Conservation (phyloP, 2,329 filamentous ascomycete species). For the Colletotrichum magnum region DNA sequence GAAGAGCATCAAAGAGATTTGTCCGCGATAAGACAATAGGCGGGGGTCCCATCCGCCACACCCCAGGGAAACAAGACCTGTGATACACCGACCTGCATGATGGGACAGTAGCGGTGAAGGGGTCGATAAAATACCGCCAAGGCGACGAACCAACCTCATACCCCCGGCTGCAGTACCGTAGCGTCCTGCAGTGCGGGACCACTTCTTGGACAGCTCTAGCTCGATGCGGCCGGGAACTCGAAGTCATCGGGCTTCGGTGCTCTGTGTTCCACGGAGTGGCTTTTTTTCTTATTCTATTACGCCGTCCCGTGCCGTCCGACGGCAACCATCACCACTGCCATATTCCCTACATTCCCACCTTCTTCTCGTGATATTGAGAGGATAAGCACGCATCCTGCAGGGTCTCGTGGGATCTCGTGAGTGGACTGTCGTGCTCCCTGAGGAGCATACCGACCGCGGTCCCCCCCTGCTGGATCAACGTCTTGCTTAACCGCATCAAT, state of each 20-base stretch:
- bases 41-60: conserved; percentile 11
- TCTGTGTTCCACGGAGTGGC: conserved; percentile 2
- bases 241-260: not conserved
- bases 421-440: conserved; percentile 22
- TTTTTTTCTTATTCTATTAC: not conserved
- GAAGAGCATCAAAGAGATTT: not conserved
- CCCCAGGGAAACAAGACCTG: conserved; percentile 17
- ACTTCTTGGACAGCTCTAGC: conserved; percentile 33
- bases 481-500: conserved; percentile 22
- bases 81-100: conserved; percentile 32
- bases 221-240: conserved; percentile 22
- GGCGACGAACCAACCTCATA: conserved; percentile 9
- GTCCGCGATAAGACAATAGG: conserved; percentile 27
- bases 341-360: not conserved
- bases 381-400: conserved; percentile 35
- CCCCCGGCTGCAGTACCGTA: conserved; percentile 33
- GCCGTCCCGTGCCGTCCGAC: conserved; percentile 18
- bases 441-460: not conserved
- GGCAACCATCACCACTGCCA: not conserved
- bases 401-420: conserved; percentile 31
- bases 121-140: conserved; percentile 23
- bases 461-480: conserved; percentile 11
- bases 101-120: not conserved
- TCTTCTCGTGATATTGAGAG: not conserved
- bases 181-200: conserved; percentile 20